These are phyloP conservation scores for Pleurotus eryngii DNA, from an alignment of 768 basidiomycete species.

Conservation along the genomic window DNA sequence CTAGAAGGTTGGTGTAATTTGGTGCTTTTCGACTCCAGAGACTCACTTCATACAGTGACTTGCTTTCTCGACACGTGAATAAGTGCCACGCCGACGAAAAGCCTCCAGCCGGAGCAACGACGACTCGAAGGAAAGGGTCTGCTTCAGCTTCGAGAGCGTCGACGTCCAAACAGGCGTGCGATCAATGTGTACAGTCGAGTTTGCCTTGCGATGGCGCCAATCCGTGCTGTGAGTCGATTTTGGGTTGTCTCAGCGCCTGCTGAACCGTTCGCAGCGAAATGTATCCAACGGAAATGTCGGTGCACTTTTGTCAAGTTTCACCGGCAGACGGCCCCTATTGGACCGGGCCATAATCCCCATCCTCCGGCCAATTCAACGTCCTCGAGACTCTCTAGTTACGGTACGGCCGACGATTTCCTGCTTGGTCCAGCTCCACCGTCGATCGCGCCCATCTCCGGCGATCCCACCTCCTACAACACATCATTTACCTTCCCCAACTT, in stretches of 20 bases:
- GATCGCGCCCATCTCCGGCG: conserved; percentile 24
- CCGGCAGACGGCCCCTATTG: conserved; percentile 74
- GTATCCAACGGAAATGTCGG: conserved; percentile 61
- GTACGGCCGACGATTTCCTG: conserved; percentile 39
- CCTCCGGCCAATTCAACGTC: conserved; percentile 24
- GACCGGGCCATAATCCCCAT: conserved; percentile 60
- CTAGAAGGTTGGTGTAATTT: conserved; percentile 55
- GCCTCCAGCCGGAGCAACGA: conserved; percentile 34
- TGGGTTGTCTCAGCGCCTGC: conserved; percentile 8
- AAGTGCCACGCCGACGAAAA: conserved; percentile 86
- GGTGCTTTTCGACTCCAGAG: conserved; percentile 7
- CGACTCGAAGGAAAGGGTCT: conserved; percentile 61
- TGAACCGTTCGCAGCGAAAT: conserved; percentile 55
- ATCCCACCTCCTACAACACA: conserved; percentile 16
- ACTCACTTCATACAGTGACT: conserved; percentile 48
- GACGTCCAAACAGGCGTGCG: conserved; percentile 81
- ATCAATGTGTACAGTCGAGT: conserved; percentile 75
- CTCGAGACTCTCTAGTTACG: conserved; percentile 25
- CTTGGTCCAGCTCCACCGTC: conserved; percentile 35
- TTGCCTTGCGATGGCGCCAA: conserved; percentile 78
- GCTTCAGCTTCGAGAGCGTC: conserved; percentile 68
- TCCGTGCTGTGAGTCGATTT: conserved; percentile 60
- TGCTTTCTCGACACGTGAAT: conserved; percentile 82
- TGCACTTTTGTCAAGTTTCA: conserved; percentile 85
- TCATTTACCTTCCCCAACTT: conserved; percentile 19